Conservation (phyloP, 1,139 yeast genomes). For the Geotrichum histeridarum region DNA sequence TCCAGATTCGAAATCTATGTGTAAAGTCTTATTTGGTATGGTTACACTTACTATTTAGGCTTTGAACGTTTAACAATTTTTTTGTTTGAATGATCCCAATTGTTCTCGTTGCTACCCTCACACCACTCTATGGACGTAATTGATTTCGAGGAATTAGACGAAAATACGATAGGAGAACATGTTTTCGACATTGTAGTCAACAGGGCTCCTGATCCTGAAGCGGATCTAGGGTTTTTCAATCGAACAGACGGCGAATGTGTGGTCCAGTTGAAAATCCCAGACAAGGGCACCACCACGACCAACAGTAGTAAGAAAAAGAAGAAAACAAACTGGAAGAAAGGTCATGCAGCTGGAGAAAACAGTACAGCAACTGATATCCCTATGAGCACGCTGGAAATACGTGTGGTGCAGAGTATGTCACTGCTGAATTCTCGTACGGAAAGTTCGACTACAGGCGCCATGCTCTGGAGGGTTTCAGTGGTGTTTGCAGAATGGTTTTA, state of each 20-base stretch:
- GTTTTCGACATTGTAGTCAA: conserved; percentile 16
- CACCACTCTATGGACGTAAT: conserved; percentile 8
- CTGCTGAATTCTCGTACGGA: conserved; percentile 39
- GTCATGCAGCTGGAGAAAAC: background rate
- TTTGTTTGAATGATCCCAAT: background rate
- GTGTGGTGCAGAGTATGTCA: conserved; percentile 37
- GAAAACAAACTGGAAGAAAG: background rate
- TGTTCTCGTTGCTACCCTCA: background rate
- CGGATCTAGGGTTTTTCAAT: conserved; percentile 12
- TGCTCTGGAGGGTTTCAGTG: conserved; percentile 57
- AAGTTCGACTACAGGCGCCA: conserved; percentile 60
- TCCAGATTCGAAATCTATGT: too few species aligned
- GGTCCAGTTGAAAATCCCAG: conserved; percentile 12
- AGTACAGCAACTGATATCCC: background rate
- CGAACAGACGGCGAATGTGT: conserved; percentile 15
- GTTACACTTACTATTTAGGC: too few species aligned
- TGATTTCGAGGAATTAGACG: conserved; percentile 8
- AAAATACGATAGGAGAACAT: conserved; percentile 14
- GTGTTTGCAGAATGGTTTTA: conserved; percentile 51
- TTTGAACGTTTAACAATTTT: too few species aligned
- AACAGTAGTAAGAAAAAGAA: conserved; percentile 1
- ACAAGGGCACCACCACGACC: background rate
- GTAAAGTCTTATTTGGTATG: too few species aligned
- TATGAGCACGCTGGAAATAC: conserved; percentile 7
- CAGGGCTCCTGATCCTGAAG: conserved; percentile 12